Evolutionary conservation across 352 stramenopile genomes (phyloP).

Genomic region (Pythium angustatum): DNA sequence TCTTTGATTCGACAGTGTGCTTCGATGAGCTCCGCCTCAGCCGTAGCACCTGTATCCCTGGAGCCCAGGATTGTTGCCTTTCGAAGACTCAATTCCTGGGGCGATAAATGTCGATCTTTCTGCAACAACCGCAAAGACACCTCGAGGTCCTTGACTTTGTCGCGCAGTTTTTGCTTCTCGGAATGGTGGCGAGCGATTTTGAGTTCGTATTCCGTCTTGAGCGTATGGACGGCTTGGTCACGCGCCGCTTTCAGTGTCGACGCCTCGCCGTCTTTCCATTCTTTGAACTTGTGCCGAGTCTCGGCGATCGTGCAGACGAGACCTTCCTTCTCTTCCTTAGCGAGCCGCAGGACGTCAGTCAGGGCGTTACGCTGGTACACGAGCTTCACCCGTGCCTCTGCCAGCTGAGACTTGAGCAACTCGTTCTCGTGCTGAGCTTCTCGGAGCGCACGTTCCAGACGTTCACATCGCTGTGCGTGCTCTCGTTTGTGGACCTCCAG

Average conservation of each 20-base stretch:
- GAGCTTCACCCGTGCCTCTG: conserved; percentile 12
- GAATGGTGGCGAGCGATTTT: conserved; percentile 65
- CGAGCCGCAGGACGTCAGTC: conserved; percentile 46
- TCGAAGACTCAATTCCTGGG: conserved; percentile 56
- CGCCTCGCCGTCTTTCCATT: conserved; percentile 64
- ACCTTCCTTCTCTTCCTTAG: conserved; percentile 56
- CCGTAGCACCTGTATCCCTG: conserved; percentile 42
- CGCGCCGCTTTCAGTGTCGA: conserved; percentile 35
- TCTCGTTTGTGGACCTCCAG: conserved; percentile 54
- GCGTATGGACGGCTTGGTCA: conserved; percentile 47
- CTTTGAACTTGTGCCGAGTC: conserved; percentile 52
- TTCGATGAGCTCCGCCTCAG: conserved; percentile 59
- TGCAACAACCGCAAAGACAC: conserved; percentile 62
- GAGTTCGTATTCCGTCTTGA: conserved; percentile 64
- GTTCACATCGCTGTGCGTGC: conserved; percentile 14
- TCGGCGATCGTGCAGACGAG: conserved; percentile 53
- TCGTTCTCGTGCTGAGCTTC: conserved; percentile 25
- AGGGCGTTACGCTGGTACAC: conserved; percentile 44
- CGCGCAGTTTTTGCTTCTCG: conserved; percentile 70
- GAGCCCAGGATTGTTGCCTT: conserved; percentile 57
- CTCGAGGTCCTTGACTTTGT: conserved; percentile 73
- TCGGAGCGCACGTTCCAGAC: conserved; percentile 42
- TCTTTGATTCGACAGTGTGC: conserved; percentile 50
- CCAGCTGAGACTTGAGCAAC: conserved; percentile 48
- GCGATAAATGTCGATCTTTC: conserved; percentile 61